A percentile compares a stretch with the other conserved stretches of the same genome.
Conservation (phyloP, 805 yeast species). For the Monosporozyma solicola region DNA sequence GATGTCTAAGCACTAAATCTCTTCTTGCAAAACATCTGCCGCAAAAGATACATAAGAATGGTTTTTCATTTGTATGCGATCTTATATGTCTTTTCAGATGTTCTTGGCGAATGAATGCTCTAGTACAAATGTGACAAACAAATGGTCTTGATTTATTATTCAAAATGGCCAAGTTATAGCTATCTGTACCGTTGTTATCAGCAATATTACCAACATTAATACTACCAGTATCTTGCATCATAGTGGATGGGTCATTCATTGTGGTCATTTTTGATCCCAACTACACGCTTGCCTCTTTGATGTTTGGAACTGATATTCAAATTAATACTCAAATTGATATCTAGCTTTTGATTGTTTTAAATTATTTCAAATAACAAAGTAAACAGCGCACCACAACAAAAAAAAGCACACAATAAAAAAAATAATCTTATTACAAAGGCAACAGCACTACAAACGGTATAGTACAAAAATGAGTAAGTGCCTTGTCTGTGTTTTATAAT, state of each 20-base stretch:
- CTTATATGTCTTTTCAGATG: slow-evolving; percentile 91
- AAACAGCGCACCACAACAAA: too few species aligned
- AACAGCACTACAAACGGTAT: too few species aligned
- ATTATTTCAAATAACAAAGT: too few species aligned
- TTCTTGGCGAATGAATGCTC: slow-evolving; percentile 92
- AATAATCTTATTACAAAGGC: too few species aligned
- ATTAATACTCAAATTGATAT: too few species aligned
- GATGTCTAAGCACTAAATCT: slow-evolving; percentile 81
- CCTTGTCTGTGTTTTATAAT: too few species aligned
- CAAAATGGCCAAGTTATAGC: neutral
- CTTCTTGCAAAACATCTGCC: slow-evolving; percentile 92
- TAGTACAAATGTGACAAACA: slow-evolving; percentile 77
- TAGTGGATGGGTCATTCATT: neutral
- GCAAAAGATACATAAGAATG: slow-evolving; percentile 93
- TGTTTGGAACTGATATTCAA: too few species aligned
- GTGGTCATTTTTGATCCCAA: neutral
- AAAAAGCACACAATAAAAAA: too few species aligned
- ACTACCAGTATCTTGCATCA: neutral
- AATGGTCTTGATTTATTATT: slow-evolving; percentile 76
- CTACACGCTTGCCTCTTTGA: too few species aligned
- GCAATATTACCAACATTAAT: neutral
- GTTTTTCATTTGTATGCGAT: slow-evolving; percentile 92
- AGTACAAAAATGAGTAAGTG: too few species aligned
- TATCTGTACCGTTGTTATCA: neutral
- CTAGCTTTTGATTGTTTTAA: too few species aligned